Conservation (phyloP, 805 yeast species). For the Wickerhamomyces hampshirensis region DNA sequence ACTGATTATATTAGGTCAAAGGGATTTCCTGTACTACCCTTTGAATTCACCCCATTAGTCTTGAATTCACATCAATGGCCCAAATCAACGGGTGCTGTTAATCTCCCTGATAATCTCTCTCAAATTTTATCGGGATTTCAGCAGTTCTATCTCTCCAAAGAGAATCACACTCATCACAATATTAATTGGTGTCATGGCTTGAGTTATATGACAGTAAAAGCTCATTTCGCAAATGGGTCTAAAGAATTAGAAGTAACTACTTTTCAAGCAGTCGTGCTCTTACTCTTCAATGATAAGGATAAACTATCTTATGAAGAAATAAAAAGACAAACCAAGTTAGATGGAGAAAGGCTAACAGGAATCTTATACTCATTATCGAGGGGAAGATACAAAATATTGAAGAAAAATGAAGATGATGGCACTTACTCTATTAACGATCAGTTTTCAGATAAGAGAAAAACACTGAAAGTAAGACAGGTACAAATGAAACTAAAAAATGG, state of each 20-base stretch:
- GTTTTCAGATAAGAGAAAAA: constrained; percentile 13
- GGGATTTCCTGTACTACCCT: not conserved
- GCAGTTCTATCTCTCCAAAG: constrained; percentile 9
- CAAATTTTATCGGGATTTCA: constrained; percentile 7
- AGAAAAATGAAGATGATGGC: constrained; percentile 6
- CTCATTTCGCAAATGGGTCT: constrained; percentile 11
- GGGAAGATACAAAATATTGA: constrained; percentile 18
- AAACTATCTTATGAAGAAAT: constrained; percentile 13
- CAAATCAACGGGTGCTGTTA: constrained; percentile 3
- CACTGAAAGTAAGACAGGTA: constrained; percentile 15
- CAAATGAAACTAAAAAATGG: constrained; percentile 17
- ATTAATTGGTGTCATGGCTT: constrained; percentile 19
- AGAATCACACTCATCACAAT: constrained; percentile 6
- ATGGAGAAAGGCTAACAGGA: constrained; percentile 13
- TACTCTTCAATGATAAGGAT: constrained; percentile 17
- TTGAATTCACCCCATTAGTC: constrained; percentile 19
- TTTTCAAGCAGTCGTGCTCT: constrained; percentile 17
- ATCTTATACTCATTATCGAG: constrained; percentile 20
- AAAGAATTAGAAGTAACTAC: constrained; percentile 19
- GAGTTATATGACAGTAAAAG: constrained; percentile 18
- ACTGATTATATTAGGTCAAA: not conserved
- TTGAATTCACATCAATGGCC: constrained; percentile 21
- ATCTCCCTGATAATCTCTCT: constrained; percentile 10
- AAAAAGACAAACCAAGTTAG: constrained; percentile 10
- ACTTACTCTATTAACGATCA: constrained; percentile 12